These are phyloP conservation scores for Euphorbia corollata DNA, from an alignment of 441 rosid genomes.

Conservation along the genomic window DNA sequence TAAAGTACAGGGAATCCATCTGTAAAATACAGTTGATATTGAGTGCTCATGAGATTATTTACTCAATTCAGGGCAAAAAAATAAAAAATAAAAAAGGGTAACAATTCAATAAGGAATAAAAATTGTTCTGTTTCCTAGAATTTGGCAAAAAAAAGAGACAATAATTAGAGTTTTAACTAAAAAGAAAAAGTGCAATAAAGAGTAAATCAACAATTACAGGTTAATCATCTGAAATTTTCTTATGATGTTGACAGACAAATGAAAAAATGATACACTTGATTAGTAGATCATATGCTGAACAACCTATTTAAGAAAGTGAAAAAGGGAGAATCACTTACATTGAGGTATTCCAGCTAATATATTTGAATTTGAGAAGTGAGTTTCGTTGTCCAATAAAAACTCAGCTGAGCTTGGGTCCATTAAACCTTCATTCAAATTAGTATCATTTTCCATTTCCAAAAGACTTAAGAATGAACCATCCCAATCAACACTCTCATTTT, in stretches of 20 bases:
- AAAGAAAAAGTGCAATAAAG: neutral
- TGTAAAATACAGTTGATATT: conserved; percentile 23
- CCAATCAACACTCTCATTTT: conserved; percentile 21
- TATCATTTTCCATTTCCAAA: conserved; percentile 22
- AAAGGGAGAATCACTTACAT: conserved; percentile 32
- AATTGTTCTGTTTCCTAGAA: neutral
- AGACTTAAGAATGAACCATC: conserved; percentile 24
- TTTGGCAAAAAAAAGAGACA: neutral
- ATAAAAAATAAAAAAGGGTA: neutral
- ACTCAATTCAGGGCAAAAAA: neutral
- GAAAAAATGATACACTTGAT: too few species aligned
- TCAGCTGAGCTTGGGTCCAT: conserved; percentile 22
- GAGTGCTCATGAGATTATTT: neutral
- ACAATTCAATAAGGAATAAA: neutral
- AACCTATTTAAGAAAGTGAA: neutral
- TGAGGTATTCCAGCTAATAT: conserved; percentile 27
- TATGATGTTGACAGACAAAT: too few species aligned
- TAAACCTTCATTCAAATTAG: conserved; percentile 22
- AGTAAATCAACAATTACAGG: too few species aligned
- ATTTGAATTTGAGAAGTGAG: conserved; percentile 28
- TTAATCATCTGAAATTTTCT: too few species aligned
- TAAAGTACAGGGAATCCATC: conserved; percentile 44
- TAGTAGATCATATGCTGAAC: neutral
- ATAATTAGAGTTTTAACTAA: neutral
- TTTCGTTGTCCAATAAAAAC: conserved; percentile 19